These are phyloP conservation scores for Bipolaris bicolor DNA, from an alignment of 2,329 filamentous ascomycete genomes.

Conservation along the genomic window DNA sequence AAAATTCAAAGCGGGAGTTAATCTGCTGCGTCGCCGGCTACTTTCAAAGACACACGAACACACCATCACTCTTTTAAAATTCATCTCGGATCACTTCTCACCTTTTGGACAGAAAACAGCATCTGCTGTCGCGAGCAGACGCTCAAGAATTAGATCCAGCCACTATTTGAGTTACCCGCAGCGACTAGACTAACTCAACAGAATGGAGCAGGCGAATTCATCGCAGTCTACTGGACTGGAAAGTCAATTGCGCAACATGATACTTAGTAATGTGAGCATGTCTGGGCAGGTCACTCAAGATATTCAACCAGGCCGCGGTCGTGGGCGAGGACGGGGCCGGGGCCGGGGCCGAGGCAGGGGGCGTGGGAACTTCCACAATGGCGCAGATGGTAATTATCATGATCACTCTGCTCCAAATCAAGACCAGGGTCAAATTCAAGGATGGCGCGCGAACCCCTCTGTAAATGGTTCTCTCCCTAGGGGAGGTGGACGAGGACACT, in stretches of 20 bases:
- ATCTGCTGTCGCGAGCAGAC: neutral
- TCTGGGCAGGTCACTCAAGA: constrained; percentile 25
- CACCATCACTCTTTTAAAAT: neutral
- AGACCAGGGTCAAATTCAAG: constrained; percentile 18
- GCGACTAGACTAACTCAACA: constrained; percentile 7
- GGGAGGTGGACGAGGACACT: constrained; percentile 19
- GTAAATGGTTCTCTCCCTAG: constrained; percentile 5
- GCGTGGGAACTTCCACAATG: constrained; percentile 20
- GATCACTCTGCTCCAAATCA: constrained; percentile 14
- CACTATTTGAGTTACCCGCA: neutral
- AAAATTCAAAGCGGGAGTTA: neutral
- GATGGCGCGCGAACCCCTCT: constrained; percentile 7
- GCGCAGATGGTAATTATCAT: constrained; percentile 12
- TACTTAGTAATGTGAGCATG: constrained; percentile 59
- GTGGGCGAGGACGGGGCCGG: constrained; percentile 8
- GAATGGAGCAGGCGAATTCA: constrained; percentile 26
- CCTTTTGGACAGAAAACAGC: neutral
- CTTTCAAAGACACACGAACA: neutral
- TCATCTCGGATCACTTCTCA: neutral
- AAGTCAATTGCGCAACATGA: constrained; percentile 64
- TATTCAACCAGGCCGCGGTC: constrained; percentile 26
- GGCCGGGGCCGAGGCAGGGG: constrained; percentile 26
- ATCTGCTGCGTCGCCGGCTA: too few species aligned
- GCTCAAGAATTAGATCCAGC: neutral
- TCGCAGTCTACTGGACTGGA: constrained; percentile 49